Conservation (phyloP, 2,329 filamentous ascomycete genomes). For the Aspergillus texensis region DNA sequence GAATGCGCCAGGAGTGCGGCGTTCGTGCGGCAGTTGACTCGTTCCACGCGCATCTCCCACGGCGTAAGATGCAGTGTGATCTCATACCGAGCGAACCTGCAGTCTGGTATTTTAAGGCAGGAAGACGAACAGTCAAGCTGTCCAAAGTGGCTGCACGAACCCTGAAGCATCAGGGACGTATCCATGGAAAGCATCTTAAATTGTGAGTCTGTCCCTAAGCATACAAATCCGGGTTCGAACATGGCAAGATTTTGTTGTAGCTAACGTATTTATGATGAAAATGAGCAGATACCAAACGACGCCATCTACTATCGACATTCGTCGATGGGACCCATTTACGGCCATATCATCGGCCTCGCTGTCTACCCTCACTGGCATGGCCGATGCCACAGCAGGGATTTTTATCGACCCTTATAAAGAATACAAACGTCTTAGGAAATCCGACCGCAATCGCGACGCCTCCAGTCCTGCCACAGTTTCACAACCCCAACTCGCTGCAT, state of each 20-base stretch:
- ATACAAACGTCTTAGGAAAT: slow-evolving; percentile 12
- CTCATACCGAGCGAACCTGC: slow-evolving; percentile 28
- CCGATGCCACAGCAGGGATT: slow-evolving; percentile 22
- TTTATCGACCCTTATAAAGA: slow-evolving; percentile 28
- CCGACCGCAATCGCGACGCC: neutral
- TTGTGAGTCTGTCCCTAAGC: neutral
- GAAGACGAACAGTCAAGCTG: slow-evolving; percentile 13
- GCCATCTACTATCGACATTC: neutral
- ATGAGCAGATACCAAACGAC: neutral
- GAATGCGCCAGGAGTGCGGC: slow-evolving; percentile 47
- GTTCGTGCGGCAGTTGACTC: slow-evolving; percentile 44
- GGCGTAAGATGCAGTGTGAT: slow-evolving; percentile 26
- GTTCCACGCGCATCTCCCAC: slow-evolving; percentile 44
- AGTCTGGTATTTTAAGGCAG: slow-evolving; percentile 25
- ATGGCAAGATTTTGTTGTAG: neutral
- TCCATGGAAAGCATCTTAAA: neutral
- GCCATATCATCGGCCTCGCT: slow-evolving; percentile 22
- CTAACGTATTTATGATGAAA: too few species aligned
- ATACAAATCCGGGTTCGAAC: neutral
- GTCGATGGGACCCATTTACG: slow-evolving; percentile 1
- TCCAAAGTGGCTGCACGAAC: slow-evolving; percentile 21
- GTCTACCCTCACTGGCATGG: slow-evolving; percentile 12
- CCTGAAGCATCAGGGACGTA: neutral
- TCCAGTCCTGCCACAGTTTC: neutral
- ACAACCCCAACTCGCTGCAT: neutral